A percentile compares a stretch with the other conserved stretches of the same genome.
phyloP scores from a whole-genome alignment of 495 filamentous ascomycete species.

The Talaromyces proteolyticus region DNA sequence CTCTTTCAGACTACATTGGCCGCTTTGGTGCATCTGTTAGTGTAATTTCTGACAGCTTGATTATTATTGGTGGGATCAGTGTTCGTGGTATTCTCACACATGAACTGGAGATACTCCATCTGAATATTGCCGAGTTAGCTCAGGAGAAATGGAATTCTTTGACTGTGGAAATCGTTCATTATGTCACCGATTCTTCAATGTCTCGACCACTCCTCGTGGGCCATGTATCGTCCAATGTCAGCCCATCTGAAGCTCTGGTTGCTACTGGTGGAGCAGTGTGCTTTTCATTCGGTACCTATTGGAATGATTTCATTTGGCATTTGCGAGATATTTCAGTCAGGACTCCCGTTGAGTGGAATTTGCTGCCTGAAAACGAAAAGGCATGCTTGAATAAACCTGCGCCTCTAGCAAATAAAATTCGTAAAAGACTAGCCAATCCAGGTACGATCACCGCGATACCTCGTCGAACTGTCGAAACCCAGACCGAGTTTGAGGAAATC shows the following conservation, averaged over 20 bases:
- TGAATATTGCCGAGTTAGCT: conserved; percentile 13
- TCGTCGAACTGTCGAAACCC: conserved; percentile 41
- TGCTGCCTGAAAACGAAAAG: conserved; percentile 13
- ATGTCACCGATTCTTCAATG: conserved; percentile 11
- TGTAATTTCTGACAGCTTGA: conserved; percentile 29
- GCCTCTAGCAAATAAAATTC: not conserved
- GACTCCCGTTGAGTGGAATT: conserved; percentile 15
- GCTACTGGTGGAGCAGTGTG: conserved; percentile 82
- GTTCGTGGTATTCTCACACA: conserved; percentile 20
- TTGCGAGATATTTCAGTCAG: conserved; percentile 16
- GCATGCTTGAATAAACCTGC: not conserved
- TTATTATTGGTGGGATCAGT: conserved; percentile 36
- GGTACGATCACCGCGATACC: conserved; percentile 26
- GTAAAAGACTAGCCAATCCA: not conserved
- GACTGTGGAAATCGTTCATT: conserved; percentile 13
- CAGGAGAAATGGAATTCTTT: conserved; percentile 8
- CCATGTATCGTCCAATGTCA: conserved; percentile 44
- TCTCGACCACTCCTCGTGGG: conserved; percentile 62
- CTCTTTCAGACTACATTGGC: conserved; percentile 15
- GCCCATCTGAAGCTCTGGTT: conserved; percentile 45
- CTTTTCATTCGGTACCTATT: conserved; percentile 80
- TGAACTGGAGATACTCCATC: conserved; percentile 29
- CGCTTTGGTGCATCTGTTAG: conserved; percentile 27
- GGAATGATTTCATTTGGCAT: conserved; percentile 56
- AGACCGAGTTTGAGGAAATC: conserved; percentile 52